phyloP scores from a whole-genome alignment of 2,329 filamentous ascomycete species.

The Exophiala aquamarina region DNA sequence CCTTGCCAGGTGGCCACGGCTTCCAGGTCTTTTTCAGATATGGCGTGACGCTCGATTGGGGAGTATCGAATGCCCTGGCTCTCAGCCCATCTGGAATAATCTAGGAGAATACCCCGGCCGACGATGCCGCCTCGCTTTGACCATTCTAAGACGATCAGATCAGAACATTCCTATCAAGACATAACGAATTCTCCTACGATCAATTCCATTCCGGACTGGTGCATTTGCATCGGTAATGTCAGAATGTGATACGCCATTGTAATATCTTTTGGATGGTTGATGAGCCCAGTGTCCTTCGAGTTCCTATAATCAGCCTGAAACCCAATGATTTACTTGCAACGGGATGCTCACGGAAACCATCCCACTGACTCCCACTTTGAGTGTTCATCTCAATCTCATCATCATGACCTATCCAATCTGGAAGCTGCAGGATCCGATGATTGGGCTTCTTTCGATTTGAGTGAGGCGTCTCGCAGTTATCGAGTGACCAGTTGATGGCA shows the following conservation, averaged over 20 bases:
- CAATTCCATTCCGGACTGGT: constrained; percentile 13
- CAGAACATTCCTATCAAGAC: constrained; percentile 26
- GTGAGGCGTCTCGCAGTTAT: constrained; percentile 52
- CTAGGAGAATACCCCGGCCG: constrained; percentile 43
- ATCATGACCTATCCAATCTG: constrained; percentile 39
- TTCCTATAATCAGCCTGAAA: background rate
- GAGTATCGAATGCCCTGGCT: constrained; percentile 52
- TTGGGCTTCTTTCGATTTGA: constrained; percentile 51
- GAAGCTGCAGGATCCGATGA: constrained; percentile 52
- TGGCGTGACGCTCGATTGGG: constrained; percentile 53
- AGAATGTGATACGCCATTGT: constrained; percentile 13
- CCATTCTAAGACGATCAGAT: constrained; percentile 44
- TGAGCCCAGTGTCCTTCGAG: constrained; percentile 40
- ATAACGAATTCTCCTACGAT: constrained; percentile 6
- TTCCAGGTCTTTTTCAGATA: constrained; percentile 59
- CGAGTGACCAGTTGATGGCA: constrained; percentile 55
- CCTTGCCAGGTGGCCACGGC: constrained; percentile 56
- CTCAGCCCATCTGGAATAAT: constrained; percentile 48
- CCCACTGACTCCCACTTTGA: constrained; percentile 50
- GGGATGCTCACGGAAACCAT: constrained; percentile 40
- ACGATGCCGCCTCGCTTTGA: constrained; percentile 40
- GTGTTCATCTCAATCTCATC: constrained; percentile 50
- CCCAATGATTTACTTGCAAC: background rate
- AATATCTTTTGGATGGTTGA: constrained; percentile 30
- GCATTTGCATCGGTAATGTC: constrained; percentile 12